These are phyloP conservation scores for Pseudomassariella vexata DNA, from an alignment of 2,329 filamentous ascomycete genomes.

Conservation along the genomic window DNA sequence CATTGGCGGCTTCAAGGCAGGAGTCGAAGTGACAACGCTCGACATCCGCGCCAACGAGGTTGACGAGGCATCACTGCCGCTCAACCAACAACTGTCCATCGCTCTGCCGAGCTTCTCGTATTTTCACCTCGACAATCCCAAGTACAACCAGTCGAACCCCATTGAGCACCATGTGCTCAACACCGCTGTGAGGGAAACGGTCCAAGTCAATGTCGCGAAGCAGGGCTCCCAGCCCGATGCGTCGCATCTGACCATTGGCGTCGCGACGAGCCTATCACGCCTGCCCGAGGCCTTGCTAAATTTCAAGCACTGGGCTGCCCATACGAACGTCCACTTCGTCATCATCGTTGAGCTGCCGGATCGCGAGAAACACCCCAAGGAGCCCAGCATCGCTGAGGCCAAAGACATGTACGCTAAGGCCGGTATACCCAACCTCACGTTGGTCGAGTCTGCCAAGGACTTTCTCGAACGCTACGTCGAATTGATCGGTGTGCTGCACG, in stretches of 20 bases:
- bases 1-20: too few species aligned
- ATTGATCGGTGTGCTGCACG: not conserved
- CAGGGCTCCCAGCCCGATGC: not conserved
- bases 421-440: not conserved
- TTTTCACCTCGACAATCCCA: too few species aligned
- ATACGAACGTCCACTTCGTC: not conserved
- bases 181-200: too few species aligned
- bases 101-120: too few species aligned
- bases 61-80: too few species aligned
- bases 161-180: too few species aligned
- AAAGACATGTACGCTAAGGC: not conserved
- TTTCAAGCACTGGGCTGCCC: not conserved
- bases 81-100: too few species aligned
- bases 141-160: too few species aligned
- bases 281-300: not conserved
- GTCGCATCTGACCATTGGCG: not conserved
- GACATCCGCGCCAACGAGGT: too few species aligned
- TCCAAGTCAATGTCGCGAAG: too few species aligned
- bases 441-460: not conserved
- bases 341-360: not conserved
- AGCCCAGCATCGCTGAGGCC: not conserved
- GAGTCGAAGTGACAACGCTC: too few species aligned
- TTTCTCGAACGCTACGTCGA: not conserved
- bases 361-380: not conserved
- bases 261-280: not conserved